Evolutionary conservation across 257 asterid genomes (phyloP).

Genomic region (Scutellaria baicalensis): DNA sequence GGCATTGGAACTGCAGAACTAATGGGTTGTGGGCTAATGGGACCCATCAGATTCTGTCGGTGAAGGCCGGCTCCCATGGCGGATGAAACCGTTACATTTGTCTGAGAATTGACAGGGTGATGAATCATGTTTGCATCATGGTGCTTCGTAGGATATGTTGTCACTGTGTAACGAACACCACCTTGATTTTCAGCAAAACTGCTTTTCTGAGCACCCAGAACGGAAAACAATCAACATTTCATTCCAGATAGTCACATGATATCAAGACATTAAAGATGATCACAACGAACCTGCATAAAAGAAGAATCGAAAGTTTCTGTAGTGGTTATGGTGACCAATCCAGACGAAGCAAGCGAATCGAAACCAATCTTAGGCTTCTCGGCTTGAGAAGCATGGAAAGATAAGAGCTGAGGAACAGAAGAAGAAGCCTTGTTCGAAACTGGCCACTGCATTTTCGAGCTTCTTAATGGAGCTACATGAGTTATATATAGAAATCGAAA

Average conservation of each 20-base stretch:
- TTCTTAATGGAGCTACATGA: constrained; percentile 40
- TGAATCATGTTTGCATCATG: constrained; percentile 11
- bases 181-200: constrained; percentile 37
- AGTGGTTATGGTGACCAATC: constrained; percentile 62
- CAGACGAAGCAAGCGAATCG: constrained; percentile 60
- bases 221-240: background rate
- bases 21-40: constrained; percentile 27
- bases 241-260: background rate
- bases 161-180: constrained; percentile 27
- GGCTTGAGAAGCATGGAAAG: constrained; percentile 29
- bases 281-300: constrained; percentile 37
- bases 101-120: constrained; percentile 3
- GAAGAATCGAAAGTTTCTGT: constrained; percentile 25
- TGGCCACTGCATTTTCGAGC: constrained; percentile 60
- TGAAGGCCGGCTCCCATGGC: background rate
- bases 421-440: constrained; percentile 34
- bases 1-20: constrained; percentile 20
- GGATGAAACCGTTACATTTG: constrained; percentile 18
- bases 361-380: constrained; percentile 56
- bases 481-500: background rate
- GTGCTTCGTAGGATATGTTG: constrained; percentile 37
- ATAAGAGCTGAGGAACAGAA: constrained; percentile 25
- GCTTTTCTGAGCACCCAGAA: constrained; percentile 32
- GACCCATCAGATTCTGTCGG: constrained; percentile 26
- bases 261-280: too few species aligned